Base-by-base conservation (phyloP, 2,329 filamentous ascomycete genomes). In the Neurospora crassa region DNA sequence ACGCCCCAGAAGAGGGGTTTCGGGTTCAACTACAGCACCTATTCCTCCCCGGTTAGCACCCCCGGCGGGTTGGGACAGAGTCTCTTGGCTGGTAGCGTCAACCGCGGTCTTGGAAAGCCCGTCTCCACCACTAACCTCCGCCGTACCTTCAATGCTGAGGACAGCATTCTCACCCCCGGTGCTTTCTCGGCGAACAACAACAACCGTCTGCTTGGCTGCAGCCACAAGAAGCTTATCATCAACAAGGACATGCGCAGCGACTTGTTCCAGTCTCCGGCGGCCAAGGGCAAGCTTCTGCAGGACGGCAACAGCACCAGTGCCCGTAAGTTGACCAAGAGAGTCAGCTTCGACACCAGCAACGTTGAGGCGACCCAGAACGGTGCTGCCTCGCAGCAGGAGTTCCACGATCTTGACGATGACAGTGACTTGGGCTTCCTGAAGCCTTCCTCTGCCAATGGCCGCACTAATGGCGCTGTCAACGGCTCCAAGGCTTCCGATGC, bases 1-100 rank as follows among this genome's bases (percentile, higher is more conserved):
- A 97, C 94, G 0, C 94, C 94, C 0, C 92, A 94, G 76, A 95
- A 93, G 82, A 88, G 91, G 71, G 93, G 93, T 5, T 97, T 93
- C 78, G 95, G 95, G 2, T 97, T 97, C 79, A 94, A 92, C 1
- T 97, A 97, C 81, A 97, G 94, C 74, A 94, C 91, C 2, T 97
- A 97, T 76, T 93, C 93, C 67, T 94, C 92, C 1, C 94, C 95
- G 6, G 89, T 85, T 71, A 92, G 89, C 75, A 91, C 92, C 7
- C 91, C 92, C 5, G 89, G 88, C 45, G 86, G 85, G 20, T 82
- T 91, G 69, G 88, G 88, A 34, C 89, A 88, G 77, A 94, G 90
- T 78, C 80, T 94, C 43, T 76, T 87, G 20, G 86, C 85, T 70
- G 85, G 89, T n/a, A 91, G 89, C 78, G 83, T 92, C 67, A 89